Evolutionary conservation across 2,329 filamentous ascomycete genomes (phyloP), one percentile per base, ranked within the genome.

Genomic region (Xylaria sp.): DNA sequence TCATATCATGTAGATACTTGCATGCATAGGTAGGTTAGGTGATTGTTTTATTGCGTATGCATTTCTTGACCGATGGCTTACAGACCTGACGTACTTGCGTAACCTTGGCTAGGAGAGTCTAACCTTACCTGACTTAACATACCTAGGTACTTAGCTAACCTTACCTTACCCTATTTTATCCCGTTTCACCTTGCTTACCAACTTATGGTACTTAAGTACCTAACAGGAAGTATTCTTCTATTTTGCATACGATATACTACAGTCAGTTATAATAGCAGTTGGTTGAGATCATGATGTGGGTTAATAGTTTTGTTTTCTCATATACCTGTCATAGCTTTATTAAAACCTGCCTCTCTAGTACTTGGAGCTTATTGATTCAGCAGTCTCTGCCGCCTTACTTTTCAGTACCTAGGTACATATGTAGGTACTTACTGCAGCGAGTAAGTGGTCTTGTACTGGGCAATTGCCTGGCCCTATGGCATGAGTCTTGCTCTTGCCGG

Each of bases 151-250:
- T 28, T 28, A 28, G 28, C 28, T 28, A 3, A 28, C 28, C 28
- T 52, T 52, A 41, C 55, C 54, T 31, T 44, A 44, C 52, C 37
- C 25, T 28, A 34, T 20, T 55, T 44, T 15, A 48, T 48, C 56
- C 37, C 44, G 25, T 46, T 39, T 31, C 15, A 28, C 41, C 48
- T 20, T 37, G 41, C 41, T 13, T 46, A 59, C 31, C 25, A 34
- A 37, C 31, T 51, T 44, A 8, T 39, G 28, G 3, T 28, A 28
- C 2, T 28, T 28, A 28, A 28, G 28, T 28, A 28, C 28, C 28
- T 37, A 37, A 37, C 10, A 37, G 34, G 34, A 37, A 37, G 34
- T 37, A 37, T 37, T 2, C 10, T 9, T 37, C 8, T 37, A 10
- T 37, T 37, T 2, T 37, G 34, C 8, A 37, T 37, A 2, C 34